Percentiles rank a stretch among this genome's conserved stretches.
phyloP scores from a whole-genome alignment of 208 protist species.

The Trypanosoma congolense region DNA sequence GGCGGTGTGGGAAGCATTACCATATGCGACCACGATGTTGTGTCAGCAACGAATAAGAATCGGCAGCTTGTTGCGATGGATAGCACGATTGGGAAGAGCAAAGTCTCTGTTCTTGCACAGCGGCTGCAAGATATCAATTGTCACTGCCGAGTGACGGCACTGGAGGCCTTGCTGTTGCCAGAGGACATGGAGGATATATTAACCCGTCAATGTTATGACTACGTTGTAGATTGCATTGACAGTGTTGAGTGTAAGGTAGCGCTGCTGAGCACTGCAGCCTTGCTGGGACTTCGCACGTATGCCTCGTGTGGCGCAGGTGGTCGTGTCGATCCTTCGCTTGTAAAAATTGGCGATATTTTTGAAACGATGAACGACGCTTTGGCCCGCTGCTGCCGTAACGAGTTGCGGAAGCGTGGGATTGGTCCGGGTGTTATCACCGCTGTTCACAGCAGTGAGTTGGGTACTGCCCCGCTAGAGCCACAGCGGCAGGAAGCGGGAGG shows the following conservation, averaged over 20 bases:
- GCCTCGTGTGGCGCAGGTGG: slow-evolving; percentile 82
- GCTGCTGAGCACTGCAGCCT: slow-evolving; percentile 55
- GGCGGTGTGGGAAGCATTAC: slow-evolving; percentile 85
- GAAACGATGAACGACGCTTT: slow-evolving; percentile 78
- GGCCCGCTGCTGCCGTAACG: slow-evolving; percentile 52
- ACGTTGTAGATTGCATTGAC: slow-evolving; percentile 90
- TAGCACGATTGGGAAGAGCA: slow-evolving; percentile 82
- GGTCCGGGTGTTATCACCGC: slow-evolving; percentile 50
- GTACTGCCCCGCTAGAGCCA: slow-evolving; percentile 51
- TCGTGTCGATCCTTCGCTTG: slow-evolving; percentile 62
- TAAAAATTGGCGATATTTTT: slow-evolving; percentile 64
- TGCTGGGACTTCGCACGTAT: slow-evolving; percentile 57
- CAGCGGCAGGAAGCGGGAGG: slow-evolving; percentile 75
- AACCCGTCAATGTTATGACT: slow-evolving; percentile 68
- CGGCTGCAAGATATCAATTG: slow-evolving; percentile 80
- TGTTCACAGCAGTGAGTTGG: slow-evolving; percentile 66
- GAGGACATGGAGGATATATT: slow-evolving; percentile 77
- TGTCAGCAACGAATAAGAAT: slow-evolving; percentile 87
- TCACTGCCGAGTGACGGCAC: slow-evolving; percentile 55
- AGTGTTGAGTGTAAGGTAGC: slow-evolving; percentile 85
- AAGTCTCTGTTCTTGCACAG: slow-evolving; percentile 70
- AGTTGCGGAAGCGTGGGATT: slow-evolving; percentile 60
- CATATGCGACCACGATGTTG: slow-evolving; percentile 85
- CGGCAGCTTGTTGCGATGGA: slow-evolving; percentile 86
- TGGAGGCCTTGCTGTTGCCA: slow-evolving; percentile 60